These are phyloP conservation scores for Yarrowia keelungensis DNA, from an alignment of 805 yeast species.

Conservation along the genomic window DNA sequence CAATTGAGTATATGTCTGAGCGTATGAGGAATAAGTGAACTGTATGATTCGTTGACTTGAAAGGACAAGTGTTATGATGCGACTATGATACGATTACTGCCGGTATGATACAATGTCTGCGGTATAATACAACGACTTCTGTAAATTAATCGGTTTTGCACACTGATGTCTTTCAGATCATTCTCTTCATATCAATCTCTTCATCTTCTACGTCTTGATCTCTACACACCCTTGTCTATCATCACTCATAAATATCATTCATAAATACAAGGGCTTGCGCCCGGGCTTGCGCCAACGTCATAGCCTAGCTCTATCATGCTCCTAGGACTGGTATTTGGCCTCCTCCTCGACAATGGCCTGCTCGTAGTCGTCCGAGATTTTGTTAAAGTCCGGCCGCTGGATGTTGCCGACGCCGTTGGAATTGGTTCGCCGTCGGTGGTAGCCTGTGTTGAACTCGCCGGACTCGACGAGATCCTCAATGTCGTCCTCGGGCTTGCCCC, in stretches of 20 bases:
- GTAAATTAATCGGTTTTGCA: no score
- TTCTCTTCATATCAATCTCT: no score
- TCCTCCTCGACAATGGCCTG: constrained; percentile 39
- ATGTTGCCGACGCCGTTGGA: constrained; percentile 42
- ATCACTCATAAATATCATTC: constrained; percentile 31
- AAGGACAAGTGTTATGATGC: no score
- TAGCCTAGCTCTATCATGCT: constrained; percentile 25
- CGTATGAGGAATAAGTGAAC: no score
- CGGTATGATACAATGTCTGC: no score
- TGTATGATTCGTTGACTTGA: no score
- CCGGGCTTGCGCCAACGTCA: not conserved
- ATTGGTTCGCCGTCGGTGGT: constrained; percentile 51
- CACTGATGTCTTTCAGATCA: no score
- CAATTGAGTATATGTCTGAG: no score
- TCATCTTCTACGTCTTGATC: no score
- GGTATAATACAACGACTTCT: no score
- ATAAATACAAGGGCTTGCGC: constrained; percentile 4
- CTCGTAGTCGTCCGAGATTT: constrained; percentile 31
- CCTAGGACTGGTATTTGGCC: constrained; percentile 25
- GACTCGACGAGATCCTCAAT: constrained; percentile 64
- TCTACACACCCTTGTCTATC: not conserved
- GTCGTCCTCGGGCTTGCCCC: constrained; percentile 82
- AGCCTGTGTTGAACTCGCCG: constrained; percentile 58
- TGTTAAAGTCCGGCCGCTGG: constrained; percentile 34
- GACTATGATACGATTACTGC: no score